Percentiles rank a stretch among this genome's conserved stretches.
These are phyloP conservation scores for Gossypium turneri DNA, from an alignment of 345 rosid genomes.

Conservation along the genomic window DNA sequence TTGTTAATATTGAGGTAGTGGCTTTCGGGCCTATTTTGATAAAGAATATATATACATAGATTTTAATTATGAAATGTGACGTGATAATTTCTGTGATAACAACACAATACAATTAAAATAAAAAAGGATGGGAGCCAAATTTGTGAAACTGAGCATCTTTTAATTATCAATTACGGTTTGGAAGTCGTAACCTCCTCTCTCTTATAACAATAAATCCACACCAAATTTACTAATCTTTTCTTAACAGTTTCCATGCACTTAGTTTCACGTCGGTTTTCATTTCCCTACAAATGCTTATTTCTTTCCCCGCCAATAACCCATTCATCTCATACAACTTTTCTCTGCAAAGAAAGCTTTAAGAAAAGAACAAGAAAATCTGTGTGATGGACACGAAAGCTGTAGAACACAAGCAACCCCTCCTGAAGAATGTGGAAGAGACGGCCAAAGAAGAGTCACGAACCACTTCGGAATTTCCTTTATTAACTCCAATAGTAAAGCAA, in stretches of 20 bases:
- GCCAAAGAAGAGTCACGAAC: background rate
- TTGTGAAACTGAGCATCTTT: background rate
- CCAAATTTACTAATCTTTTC: background rate
- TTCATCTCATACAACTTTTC: background rate
- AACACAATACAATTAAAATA: too few species aligned
- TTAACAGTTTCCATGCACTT: background rate
- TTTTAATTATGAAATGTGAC: too few species aligned
- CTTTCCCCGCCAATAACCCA: background rate
- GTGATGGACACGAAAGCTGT: conserved; percentile 8
- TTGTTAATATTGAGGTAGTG: too few species aligned
- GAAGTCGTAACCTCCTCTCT: background rate
- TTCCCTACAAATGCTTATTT: background rate
- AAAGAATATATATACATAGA: too few species aligned
- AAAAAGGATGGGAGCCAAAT: background rate
- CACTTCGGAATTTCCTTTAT: background rate
- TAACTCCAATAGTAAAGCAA: background rate
- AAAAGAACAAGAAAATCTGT: background rate
- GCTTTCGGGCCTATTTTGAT: too few species aligned
- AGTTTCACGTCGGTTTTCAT: background rate
- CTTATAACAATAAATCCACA: conserved; percentile 1
- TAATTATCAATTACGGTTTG: background rate
- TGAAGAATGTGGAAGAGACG: background rate
- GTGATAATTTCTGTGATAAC: too few species aligned
- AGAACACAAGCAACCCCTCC: conserved; percentile 6
- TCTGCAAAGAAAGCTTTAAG: background rate